Percentiles rank a stretch among this genome's conserved stretches.
Conservation (phyloP, 331 rosid genomes). For the Spiraea crenata region DNA sequence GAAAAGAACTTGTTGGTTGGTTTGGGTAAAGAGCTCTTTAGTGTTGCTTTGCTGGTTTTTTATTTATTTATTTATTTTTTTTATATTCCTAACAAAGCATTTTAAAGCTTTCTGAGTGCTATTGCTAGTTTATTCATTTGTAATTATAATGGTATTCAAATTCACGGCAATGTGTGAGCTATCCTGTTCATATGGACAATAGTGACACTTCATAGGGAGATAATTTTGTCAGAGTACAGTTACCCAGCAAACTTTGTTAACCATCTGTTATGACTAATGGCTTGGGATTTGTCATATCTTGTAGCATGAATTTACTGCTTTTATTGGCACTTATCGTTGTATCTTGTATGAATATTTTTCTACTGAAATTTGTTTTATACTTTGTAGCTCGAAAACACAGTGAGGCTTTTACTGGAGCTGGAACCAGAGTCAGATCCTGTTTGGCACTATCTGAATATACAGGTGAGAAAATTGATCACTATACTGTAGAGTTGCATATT, state of each 20-base stretch:
- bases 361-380: slow-evolving; percentile 23
- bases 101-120: too few species aligned
- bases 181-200: background rate
- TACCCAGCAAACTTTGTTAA: background rate
- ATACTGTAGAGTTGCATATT: slow-evolving; percentile 19
- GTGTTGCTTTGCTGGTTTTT: background rate
- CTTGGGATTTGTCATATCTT: background rate
- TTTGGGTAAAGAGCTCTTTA: background rate
- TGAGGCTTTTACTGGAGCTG: slow-evolving; percentile 88
- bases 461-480: slow-evolving; percentile 43
- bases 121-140: background rate
- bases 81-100: background rate
- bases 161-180: background rate
- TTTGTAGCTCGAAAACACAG: slow-evolving; percentile 90
- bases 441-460: slow-evolving; percentile 92
- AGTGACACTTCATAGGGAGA: background rate
- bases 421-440: slow-evolving; percentile 97
- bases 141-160: background rate
- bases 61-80: too few species aligned
- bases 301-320: background rate
- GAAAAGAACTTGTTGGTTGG: background rate
- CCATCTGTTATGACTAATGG: background rate
- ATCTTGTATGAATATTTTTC: background rate
- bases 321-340: background rate
- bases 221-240: background rate